Evolutionary conservation across 371 early-diverging fungal genomes (phyloP), one percentile per base, ranked within the genome.

Genomic region (Mucor lusitanicus): DNA sequence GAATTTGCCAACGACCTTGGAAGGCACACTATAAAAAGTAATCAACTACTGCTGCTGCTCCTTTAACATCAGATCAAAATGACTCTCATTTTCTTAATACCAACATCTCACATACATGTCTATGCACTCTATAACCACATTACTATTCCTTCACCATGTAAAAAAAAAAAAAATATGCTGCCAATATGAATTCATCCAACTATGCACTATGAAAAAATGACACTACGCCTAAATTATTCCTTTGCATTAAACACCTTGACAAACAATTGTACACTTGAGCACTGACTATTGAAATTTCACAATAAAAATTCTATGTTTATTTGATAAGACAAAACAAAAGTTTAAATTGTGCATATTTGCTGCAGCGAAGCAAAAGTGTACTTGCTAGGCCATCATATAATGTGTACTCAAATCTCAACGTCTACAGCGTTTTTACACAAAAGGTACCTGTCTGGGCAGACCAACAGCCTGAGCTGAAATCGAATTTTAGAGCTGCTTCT

Each of bases 1-100:
- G 74, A 53, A 61, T 77, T 27, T 69, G 69, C 48, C 70, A 71
- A 30, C 70, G 74, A 60, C 74, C 78, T 53, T 80, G 80, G 80
- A 77, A 74, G 65, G 64, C 56, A 6, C 56, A 56, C 19, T 19
- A n/a, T 19, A 56, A 56, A 53, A 53, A 53, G 53, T 53, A 53
- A 53, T 3, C 25, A 25, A 23, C 23, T 11, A 23, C 23, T n/a
- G n/a, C n/a, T n/a, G n/a, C n/a, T n/a, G n/a, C n/a, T n/a, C n/a
- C n/a, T n/a, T n/a, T n/a, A n/a, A 6, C 50, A 50, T 23, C 50
- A 25, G 23, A 25, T 12, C 50, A 48, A 48, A 46, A 19, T 19
- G 19, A 46, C 46, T 21, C 21, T 46, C 46, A 21, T 46, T 46
- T 46, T 42, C 7, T 30, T 44, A 19, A 0, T 44, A 44, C 6